These are phyloP conservation scores for Botrytis porri DNA, from an alignment of 2,329 filamentous ascomycete species.

Conservation along the genomic window DNA sequence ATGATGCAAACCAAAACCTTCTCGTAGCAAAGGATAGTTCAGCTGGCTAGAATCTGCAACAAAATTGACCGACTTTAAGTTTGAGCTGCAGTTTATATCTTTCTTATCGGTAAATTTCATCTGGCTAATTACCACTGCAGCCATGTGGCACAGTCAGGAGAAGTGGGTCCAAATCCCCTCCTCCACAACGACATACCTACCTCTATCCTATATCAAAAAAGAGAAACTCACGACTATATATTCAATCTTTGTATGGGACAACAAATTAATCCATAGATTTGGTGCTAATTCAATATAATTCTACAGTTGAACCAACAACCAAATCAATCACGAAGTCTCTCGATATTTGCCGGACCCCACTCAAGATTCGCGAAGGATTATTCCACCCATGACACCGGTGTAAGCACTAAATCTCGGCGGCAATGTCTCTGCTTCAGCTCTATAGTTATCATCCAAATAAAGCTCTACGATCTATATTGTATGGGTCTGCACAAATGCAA, in stretches of 20 bases:
- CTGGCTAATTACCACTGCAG: not conserved
- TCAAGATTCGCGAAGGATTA: not conserved
- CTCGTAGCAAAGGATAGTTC: not conserved
- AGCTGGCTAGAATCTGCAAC: not conserved
- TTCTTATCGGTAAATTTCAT: not conserved
- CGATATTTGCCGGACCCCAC: not conserved
- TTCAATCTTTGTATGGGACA: not conserved
- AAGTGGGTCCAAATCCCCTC: not conserved
- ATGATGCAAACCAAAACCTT: not conserved
- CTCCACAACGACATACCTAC: too few species aligned
- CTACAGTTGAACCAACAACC: not conserved
- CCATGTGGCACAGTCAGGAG: not conserved
- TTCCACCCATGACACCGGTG: not conserved
- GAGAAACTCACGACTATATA: not conserved
- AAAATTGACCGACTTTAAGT: not conserved
- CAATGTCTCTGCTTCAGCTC: not conserved
- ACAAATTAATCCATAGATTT: not conserved
- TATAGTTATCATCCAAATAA: not conserved
- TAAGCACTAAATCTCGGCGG: not conserved
- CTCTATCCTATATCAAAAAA: not conserved
- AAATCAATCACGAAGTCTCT: not conserved
- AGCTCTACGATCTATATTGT: not conserved
- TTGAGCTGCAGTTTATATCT: not conserved
- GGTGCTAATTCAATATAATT: not conserved
- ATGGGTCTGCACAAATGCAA: not conserved